Base-by-base conservation (phyloP, 108 stramenopile genomes). In the Skeletonema menzelii region DNA sequence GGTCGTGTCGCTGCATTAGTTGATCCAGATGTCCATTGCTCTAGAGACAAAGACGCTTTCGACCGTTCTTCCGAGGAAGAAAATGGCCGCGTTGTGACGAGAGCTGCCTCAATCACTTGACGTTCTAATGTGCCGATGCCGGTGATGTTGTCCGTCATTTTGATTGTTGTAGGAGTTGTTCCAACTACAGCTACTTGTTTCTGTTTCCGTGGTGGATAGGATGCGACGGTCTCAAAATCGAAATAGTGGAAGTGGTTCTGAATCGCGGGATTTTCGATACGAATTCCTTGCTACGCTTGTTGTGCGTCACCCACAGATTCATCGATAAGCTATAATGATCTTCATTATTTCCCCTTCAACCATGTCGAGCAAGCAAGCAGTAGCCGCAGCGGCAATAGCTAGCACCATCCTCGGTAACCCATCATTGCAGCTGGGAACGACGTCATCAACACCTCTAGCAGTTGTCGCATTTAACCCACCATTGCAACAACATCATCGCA, bases 61-160 rank as follows among this genome's bases (percentile, higher is more conserved):
- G 80, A 30, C 26, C 84, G 81, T 13, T 61, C 75, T 34, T 32
- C 44, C 1, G 80, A 26, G 27, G 82, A 82, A 8, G 82, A 79
- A 17, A 63, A 53, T 20, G 82, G 65, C 28, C 69, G 71, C 1
- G 82, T 78, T 55, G 82, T 49, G 35, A 78, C 65, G 20, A 79
- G 53, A 3, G 84, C 84, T 12, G 84, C 84, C 59, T 82, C 70
- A 10, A 67, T 68, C 17, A 85, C 84, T 65, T 84, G 67, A 0
- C 63, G 64, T 40, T 79, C 76, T 56, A 77, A 65, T 31, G 37
- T 53, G 60, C 60, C 32, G 60, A 62, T 59, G 59, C 40, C 40
- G 0, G 40, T 15, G 40, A 42, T 42, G 40, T 4, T 42, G 40
- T 42, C 40, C 40, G 40, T 42, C 40, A 42, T 42, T 42, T 40